Conservation (phyloP, 331 rosid species). For the Quercus lobata region DNA sequence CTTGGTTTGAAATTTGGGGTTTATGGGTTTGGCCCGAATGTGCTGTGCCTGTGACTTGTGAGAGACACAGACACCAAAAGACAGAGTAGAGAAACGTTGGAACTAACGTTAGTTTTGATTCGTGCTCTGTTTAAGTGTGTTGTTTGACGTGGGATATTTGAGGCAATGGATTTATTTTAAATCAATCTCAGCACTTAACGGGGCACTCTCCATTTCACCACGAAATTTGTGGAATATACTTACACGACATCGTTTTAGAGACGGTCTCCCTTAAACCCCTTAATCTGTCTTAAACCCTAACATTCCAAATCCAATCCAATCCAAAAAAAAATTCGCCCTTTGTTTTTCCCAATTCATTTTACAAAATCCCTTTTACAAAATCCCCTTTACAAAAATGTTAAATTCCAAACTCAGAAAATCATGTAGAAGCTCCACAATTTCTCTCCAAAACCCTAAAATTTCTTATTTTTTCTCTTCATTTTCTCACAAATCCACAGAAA, state of each 20-base stretch:
- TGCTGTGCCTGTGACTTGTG: too few relatives aligned
- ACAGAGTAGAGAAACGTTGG: too few relatives aligned
- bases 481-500: constrained; percentile 3
- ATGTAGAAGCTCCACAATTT: constrained; percentile 4
- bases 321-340: neutral
- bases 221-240: too few relatives aligned
- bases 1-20: too few relatives aligned
- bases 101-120: too few relatives aligned
- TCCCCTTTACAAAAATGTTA: constrained; percentile 19
- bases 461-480: constrained; percentile 5
- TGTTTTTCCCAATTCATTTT: neutral
- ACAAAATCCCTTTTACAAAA: neutral
- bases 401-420: constrained; percentile 28
- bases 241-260: neutral
- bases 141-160: too few relatives aligned
- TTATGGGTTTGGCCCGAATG: too few relatives aligned
- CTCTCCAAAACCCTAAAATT: neutral
- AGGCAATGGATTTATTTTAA: too few relatives aligned
- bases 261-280: neutral
- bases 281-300: neutral
- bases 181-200: too few relatives aligned
- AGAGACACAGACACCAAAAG: too few relatives aligned
- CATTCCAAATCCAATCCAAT: neutral
- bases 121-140: too few relatives aligned
- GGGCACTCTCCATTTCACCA: too few relatives aligned